Base-by-base conservation (phyloP, 805 yeast genomes). In the Hanseniaspora vineae region DNA sequence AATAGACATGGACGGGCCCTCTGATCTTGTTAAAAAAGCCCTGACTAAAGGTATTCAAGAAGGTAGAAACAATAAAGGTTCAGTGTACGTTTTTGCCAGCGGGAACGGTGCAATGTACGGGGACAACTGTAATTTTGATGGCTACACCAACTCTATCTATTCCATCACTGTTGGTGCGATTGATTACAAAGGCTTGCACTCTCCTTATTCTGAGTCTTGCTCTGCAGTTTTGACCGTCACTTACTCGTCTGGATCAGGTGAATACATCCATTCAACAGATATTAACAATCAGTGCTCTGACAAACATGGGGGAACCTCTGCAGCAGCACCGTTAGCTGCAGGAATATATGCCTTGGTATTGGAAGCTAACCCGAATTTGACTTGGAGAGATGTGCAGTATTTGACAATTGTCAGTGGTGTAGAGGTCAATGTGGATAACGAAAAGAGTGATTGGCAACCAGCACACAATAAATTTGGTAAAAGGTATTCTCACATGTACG, bases 321-420 rank as follows among this genome's bases (percentile, higher is more conserved):
- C 98, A 0, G 97, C 98, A 14, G 98, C 98, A 0, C 98, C 98
- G 0, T 71, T 92, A 49, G 97, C 97, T 0, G 97, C 97, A 0
- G 98, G 97, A n/a, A 74, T 92, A 1, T 87, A 84, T 61, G 77
- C 97, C 0, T 69, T 92, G 46, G 85, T 85, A 2, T 68, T 92
- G 45, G 80, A 81, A 55, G 88, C 82, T 3, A 84, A 95, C 54
- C 95, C 96, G 1, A 73, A 81, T 4, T 73, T 92, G 48, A 84
- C 96, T 0, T 92, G 98, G 98, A 76, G 98, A 61, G 98, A 92
- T 61, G 72, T 89, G 48, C 98, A 92, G 66, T 86, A 89, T 58
- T 70, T 92, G 18, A 76, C 85, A 2, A 79, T 90, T 14, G 65
- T 79, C 45, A 73, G 85, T 23, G 80, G 96, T 0, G 75, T 76